A percentile compares a stretch with the other conserved stretches of the same genome.
Conservation (phyloP, 768 basidiomycete species). For the Cyclocybe aegerita region DNA sequence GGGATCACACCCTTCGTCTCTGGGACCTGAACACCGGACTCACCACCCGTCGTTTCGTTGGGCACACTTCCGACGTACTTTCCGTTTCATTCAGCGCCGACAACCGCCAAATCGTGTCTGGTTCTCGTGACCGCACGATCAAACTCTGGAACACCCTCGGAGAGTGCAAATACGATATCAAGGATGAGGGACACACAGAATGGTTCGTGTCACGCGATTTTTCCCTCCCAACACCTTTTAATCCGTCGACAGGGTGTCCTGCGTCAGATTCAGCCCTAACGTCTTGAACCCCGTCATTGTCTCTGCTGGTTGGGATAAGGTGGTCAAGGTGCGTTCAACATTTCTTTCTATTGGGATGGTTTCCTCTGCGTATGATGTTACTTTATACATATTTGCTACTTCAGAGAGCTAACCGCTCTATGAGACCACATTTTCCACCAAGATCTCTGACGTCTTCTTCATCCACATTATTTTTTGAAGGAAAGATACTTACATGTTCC, state of each 20-base stretch:
- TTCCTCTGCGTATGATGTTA: constrained; percentile 30
- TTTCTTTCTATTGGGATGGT: constrained; percentile 2
- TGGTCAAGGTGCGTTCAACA: constrained; percentile 78
- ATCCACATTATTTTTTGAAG: constrained; percentile 5
- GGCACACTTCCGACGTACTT: constrained; percentile 96
- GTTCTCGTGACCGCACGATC: constrained; percentile 94
- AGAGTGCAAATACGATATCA: constrained; percentile 99
- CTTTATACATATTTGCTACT: constrained; percentile 79
- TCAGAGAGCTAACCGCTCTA: constrained; percentile 68
- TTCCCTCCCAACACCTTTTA: constrained; percentile 16
- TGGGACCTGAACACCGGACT: constrained; percentile 99
- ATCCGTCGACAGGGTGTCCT: constrained; percentile 77
- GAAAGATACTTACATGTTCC: constrained; percentile 15
- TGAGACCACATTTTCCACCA: constrained; percentile 84
- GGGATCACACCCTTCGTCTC: constrained; percentile 99
- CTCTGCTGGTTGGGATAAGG: constrained; percentile 99
- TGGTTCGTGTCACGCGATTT: constrained; percentile 49
- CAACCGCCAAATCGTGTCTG: constrained; percentile 99
- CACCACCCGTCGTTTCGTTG: constrained; percentile 96
- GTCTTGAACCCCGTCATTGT: constrained; percentile 97
- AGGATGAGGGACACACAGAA: constrained; percentile 97
- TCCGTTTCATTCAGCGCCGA: constrained; percentile 99
- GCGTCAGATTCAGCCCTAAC: constrained; percentile 99
- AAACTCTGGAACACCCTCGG: constrained; percentile 99
- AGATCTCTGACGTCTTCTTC: constrained; percentile 68